phyloP scores from a whole-genome alignment of 2,329 filamentous ascomycete species.

The Amylocarpus encephaloides region DNA sequence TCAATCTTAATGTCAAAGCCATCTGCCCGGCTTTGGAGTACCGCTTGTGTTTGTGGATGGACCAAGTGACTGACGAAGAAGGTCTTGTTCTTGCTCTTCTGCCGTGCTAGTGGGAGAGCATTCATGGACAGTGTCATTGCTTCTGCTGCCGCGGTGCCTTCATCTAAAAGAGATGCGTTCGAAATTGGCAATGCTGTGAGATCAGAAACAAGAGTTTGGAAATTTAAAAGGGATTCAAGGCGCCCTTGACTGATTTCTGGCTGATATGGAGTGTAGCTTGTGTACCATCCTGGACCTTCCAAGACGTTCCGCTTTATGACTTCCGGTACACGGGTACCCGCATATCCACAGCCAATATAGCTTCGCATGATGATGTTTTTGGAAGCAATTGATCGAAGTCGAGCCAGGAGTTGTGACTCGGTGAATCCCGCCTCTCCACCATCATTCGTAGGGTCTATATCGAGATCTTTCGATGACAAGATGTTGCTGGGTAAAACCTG shows the following conservation, averaged over 20 bases:
- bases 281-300: conserved; percentile 95
- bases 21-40: conserved; percentile 77
- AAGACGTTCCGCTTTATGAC: conserved; percentile 91
- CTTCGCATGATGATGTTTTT: conserved; percentile 58
- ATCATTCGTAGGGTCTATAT: conserved; percentile 43
- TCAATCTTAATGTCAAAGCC: conserved; percentile 85
- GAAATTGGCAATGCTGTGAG: conserved; percentile 80
- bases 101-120: conserved; percentile 61
- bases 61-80: conserved; percentile 78
- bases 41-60: conserved; percentile 79
- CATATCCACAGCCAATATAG: conserved; percentile 85
- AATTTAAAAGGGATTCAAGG: conserved; percentile 87
- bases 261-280: conserved; percentile 95
- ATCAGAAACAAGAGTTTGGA: conserved; percentile 87
- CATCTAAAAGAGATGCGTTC: conserved; percentile 86
- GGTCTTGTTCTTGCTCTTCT: conserved; percentile 69
- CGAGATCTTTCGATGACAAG: conserved; percentile 57
- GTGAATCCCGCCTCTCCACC: conserved; percentile 32
- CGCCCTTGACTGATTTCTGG: conserved; percentile 95
- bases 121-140: conserved; percentile 92
- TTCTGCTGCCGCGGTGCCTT: conserved; percentile 87
- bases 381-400: conserved; percentile 45
- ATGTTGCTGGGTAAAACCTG: conserved; percentile 80
- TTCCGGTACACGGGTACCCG: conserved; percentile 75
- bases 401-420: conserved; percentile 53